Percentiles rank a stretch among this genome's conserved stretches.
Evolutionary conservation across 257 asterid species (phyloP).

Genomic region (Rubia yunnanensis): DNA sequence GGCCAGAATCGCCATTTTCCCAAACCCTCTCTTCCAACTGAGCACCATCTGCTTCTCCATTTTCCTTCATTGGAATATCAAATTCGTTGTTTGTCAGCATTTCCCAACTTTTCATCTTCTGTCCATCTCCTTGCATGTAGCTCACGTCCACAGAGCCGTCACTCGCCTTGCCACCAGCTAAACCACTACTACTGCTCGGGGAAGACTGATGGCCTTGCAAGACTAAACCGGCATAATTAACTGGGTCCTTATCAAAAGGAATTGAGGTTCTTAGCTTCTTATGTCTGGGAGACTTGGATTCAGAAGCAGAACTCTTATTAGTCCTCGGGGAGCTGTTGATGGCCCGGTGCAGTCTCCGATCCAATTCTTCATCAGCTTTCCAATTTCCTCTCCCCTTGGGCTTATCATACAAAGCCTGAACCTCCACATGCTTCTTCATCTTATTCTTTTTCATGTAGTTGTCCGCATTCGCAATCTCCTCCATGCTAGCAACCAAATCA

Average conservation of each 20-base stretch:
- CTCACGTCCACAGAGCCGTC: conserved; percentile 6
- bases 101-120: conserved; percentile 14
- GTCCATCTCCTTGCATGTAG: conserved; percentile 5
- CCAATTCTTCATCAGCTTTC: conserved; percentile 26
- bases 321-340: conserved; percentile 27
- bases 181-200: background rate
- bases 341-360: conserved; percentile 22
- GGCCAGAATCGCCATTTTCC: conserved; percentile 37
- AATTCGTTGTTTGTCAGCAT: background rate
- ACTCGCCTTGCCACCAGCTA: conserved; percentile 7
- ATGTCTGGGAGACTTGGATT: conserved; percentile 8
- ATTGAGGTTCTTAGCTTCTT: conserved; percentile 4
- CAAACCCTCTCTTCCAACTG: conserved; percentile 18
- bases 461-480: conserved; percentile 25
- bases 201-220: conserved; percentile 7
- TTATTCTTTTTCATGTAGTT: conserved; percentile 21
- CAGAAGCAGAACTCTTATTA: conserved; percentile 20
- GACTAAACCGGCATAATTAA: background rate
- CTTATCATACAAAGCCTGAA: conserved; percentile 18
- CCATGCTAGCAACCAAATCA: conserved; percentile 62
- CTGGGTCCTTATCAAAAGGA: background rate
- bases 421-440: conserved; percentile 25
- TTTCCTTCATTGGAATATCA: conserved; percentile 31
- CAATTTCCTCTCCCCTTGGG: conserved; percentile 10
- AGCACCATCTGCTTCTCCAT: conserved; percentile 25